Evolutionary conservation across 1,139 yeast species (phyloP), one percentile per base, ranked within the genome.

Genomic region (Kodamaea anthophila): DNA sequence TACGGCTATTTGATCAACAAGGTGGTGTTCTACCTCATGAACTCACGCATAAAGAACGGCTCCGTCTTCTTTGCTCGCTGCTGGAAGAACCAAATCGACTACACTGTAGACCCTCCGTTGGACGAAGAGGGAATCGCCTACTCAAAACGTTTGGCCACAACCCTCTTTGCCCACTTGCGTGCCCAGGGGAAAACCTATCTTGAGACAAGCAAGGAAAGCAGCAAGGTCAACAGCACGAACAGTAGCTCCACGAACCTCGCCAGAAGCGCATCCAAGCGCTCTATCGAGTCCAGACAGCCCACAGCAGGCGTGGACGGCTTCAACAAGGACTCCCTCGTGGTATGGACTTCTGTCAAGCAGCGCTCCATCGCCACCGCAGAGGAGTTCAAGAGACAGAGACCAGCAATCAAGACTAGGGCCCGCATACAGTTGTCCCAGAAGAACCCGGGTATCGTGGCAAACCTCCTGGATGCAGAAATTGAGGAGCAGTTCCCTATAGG

Each of bases 281-380:
- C 53, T 3, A 43, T 41, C 3, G 57, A 49, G 20, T 49, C 47
- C 21, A 48, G 64, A 41, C 71, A 62, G 35, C 67, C 71, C 7
- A 64, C 73, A 4, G 65, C 67, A 1, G 73, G 72, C 2, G 72
- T 64, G 2, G 71, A 66, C 39, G 74, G 74, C 2, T 54, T 58
- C 4, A 58, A 65, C 31, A 71, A 70, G 13, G 60, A 67, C 33
- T 61, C 74, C n/a, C 64, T 80, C 37, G 75, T 75, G 5, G 87
- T 91, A 9, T 91, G 97, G 96, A 85, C 96, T 1, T 88, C 96
- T 1, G 87, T 93, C 5, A 74, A 95, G 36, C 68, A 74, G 43
- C 72, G 96, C 47, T 87, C 96, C 0, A 67, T 80, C 10, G 86
- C 87, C 44, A 77, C 95, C 2, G 87, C 93, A 0, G 67, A 70